These are phyloP conservation scores for Vaccinium macrocarpon DNA, from an alignment of 148 eudicot genomes.

Conservation along the genomic window DNA sequence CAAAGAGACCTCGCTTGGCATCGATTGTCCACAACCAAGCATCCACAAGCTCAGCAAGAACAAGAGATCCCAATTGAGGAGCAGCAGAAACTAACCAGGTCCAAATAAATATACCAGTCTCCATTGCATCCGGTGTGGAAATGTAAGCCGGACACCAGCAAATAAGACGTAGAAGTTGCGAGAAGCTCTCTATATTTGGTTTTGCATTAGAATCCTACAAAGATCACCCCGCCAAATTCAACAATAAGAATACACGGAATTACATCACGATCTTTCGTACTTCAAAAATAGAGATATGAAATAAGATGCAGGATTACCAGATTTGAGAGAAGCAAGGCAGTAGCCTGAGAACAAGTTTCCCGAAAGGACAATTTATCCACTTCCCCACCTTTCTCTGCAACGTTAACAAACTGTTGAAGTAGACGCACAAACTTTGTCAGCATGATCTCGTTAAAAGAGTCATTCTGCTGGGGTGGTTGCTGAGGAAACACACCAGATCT, in stretches of 20 bases:
- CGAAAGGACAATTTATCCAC: constrained; percentile 87
- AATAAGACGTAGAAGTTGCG: constrained; percentile 90
- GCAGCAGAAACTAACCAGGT: constrained; percentile 99
- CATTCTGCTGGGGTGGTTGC: constrained; percentile 46
- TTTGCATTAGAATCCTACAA: constrained; percentile 67
- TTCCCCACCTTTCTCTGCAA: constrained; percentile 77
- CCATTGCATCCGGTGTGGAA: constrained; percentile 90
- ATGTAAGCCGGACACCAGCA: constrained; percentile 99
- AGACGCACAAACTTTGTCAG: constrained; percentile 80
- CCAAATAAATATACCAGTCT: constrained; percentile 96
- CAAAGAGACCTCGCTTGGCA: constrained; percentile 92
- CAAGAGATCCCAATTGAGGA: constrained; percentile 84
- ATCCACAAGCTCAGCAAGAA: constrained; percentile 98
- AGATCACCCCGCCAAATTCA: constrained; percentile 17
- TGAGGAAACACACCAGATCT: constrained; percentile 54
- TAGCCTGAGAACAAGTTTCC: constrained; percentile 93
- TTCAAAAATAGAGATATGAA: constrained; percentile 13
- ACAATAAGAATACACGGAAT: constrained; percentile 8
- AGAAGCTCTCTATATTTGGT: constrained; percentile 70
- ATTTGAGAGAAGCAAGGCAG: constrained; percentile 90
- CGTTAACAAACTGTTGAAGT: constrained; percentile 81
- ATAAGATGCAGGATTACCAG: constrained; percentile 48
- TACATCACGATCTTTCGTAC: background rate
- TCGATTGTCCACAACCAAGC: constrained; percentile 99
- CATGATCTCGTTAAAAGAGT: constrained; percentile 80